Evolutionary conservation across 805 yeast species (phyloP).

Genomic region (Candida odintsovae): DNA sequence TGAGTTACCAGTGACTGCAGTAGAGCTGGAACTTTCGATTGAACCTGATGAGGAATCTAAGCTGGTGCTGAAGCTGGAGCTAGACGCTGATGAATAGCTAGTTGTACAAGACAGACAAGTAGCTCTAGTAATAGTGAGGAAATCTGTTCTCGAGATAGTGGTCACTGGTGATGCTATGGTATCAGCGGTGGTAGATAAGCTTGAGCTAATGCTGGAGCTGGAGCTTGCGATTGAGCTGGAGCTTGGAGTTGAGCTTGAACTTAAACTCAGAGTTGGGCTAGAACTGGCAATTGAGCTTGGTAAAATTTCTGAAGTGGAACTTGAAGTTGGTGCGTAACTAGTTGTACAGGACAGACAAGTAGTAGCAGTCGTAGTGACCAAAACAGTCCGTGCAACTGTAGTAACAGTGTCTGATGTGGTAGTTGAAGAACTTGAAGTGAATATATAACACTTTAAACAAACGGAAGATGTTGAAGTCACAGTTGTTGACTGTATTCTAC

Average conservation of each 20-base stretch:
- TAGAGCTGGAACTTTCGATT: no score
- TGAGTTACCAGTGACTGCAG: no score
- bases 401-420: neutral
- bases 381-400: neutral
- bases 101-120: no score
- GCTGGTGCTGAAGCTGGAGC: no score
- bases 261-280: neutral
- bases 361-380: no score
- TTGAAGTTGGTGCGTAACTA: neutral
- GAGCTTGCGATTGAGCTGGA: neutral
- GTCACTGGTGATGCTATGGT: no score
- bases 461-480: neutral
- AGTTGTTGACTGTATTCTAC: neutral
- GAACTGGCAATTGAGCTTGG: neutral
- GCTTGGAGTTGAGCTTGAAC: neutral
- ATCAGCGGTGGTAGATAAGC: no score
- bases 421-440: neutral
- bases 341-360: neutral
- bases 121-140: no score
- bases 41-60: no score
- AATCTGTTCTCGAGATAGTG: no score
- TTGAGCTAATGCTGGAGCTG: neutral
- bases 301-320: neutral
- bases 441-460: neutral
- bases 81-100: no score